Percentiles rank a stretch among this genome's conserved stretches.
Conservation (phyloP, 306 rosid genomes). For the Prunus fruticosa region DNA sequence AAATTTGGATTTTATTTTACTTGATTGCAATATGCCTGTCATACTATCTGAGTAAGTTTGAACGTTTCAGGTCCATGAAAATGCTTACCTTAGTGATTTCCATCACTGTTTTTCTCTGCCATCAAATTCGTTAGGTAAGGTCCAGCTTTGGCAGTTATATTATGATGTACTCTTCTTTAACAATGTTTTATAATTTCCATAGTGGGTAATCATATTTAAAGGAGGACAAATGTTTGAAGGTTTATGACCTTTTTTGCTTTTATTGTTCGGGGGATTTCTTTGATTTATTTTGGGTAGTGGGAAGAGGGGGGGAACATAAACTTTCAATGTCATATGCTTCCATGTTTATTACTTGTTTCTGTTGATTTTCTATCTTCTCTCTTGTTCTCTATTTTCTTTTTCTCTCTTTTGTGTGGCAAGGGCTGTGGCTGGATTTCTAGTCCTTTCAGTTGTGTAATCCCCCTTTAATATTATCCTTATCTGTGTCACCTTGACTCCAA, state of each 20-base stretch:
- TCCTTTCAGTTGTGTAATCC: neutral
- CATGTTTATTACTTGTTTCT: too few species aligned
- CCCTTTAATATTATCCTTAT: neutral
- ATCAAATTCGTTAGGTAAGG: constrained; percentile 70
- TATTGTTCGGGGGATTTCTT: neutral
- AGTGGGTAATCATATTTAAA: neutral
- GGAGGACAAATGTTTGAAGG: neutral
- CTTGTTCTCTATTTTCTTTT: too few species aligned
- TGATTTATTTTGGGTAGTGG: neutral
- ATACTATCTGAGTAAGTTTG: constrained; percentile 19
- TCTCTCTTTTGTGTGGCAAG: too few species aligned
- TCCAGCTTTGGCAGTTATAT: neutral
- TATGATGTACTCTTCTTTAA: constrained; percentile 4
- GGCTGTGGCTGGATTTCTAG: neutral
- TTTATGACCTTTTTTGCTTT: neutral
- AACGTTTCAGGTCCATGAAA: constrained; percentile 88
- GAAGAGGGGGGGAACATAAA: too few species aligned
- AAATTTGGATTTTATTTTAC: neutral
- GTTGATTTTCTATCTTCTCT: too few species aligned
- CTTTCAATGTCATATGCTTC: too few species aligned
- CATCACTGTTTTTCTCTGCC: constrained; percentile 90
- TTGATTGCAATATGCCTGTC: neutral
- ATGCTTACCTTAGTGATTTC: constrained; percentile 81
- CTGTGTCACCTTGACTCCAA: neutral
- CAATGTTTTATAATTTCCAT: neutral